Conservation (phyloP, 2,329 filamentous ascomycete species). For the Aspergillus terreus region DNA sequence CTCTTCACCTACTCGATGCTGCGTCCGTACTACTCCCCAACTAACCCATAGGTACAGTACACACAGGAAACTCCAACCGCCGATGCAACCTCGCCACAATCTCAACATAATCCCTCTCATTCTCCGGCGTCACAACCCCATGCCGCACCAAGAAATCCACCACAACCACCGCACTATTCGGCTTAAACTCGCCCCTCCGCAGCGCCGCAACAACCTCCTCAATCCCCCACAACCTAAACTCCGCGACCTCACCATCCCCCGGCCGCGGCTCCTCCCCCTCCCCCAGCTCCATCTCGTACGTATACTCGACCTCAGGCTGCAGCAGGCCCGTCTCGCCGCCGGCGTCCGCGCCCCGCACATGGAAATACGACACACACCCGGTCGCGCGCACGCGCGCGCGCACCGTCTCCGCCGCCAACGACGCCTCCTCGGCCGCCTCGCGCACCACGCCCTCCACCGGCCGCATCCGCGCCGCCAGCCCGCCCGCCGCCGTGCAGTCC, state of each 20-base stretch:
- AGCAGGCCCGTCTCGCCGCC: slow-evolving; percentile 17
- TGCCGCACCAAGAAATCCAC: slow-evolving; percentile 32
- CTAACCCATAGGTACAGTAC: neutral
- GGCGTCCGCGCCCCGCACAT: neutral
- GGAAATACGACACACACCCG: slow-evolving; percentile 9
- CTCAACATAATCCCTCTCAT: slow-evolving; percentile 26
- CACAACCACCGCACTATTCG: slow-evolving; percentile 28
- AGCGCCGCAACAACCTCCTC: slow-evolving; percentile 25
- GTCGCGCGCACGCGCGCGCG: neutral
- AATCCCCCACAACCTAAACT: slow-evolving; percentile 24
- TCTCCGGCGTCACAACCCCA: slow-evolving; percentile 27
- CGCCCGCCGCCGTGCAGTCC: slow-evolving; percentile 22
- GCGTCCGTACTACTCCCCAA: neutral
- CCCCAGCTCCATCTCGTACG: slow-evolving; percentile 31
- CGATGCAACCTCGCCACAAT: slow-evolving; percentile 30
- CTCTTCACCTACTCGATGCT: too few species aligned
- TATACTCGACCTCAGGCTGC: slow-evolving; percentile 30
- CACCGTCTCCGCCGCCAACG: neutral
- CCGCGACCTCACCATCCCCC: slow-evolving; percentile 27
- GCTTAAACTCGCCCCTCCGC: slow-evolving; percentile 24
- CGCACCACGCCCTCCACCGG: slow-evolving; percentile 24
- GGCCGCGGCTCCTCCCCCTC: slow-evolving; percentile 20
- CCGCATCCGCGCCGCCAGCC: slow-evolving; percentile 15
- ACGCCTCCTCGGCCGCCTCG: slow-evolving; percentile 22
- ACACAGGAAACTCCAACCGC: slow-evolving; percentile 1